A percentile compares a stretch with the other conserved stretches of the same genome.
Evolutionary conservation across 768 basidiomycete species (phyloP).

Genomic region (Lactarius sanguifluus): DNA sequence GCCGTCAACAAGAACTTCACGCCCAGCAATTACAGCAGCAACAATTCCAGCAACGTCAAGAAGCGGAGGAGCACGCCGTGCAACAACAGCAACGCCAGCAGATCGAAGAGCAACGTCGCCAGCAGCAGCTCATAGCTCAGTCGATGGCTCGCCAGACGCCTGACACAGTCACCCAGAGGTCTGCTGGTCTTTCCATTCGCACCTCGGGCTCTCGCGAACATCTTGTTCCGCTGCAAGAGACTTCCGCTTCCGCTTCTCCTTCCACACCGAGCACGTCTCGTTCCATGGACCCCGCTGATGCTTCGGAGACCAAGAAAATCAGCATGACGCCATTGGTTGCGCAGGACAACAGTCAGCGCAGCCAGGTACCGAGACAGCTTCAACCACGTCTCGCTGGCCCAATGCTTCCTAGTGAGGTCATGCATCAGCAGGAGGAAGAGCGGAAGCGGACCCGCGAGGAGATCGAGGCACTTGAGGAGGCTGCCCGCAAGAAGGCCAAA

Average conservation of each 20-base stretch:
- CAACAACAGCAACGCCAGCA: conserved; percentile 35
- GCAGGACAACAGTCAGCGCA: conserved; percentile 47
- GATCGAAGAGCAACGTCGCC: conserved; percentile 30
- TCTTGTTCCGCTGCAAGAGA: conserved; percentile 37
- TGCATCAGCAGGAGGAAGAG: conserved; percentile 52
- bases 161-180: conserved; percentile 24
- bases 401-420: conserved; percentile 41
- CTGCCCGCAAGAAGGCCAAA: conserved; percentile 50
- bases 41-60: conserved; percentile 29
- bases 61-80: conserved; percentile 36
- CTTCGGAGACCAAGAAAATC: conserved; percentile 71
- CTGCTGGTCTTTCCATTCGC: conserved; percentile 39
- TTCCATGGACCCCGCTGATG: conserved; percentile 64
- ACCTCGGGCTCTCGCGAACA: conserved; percentile 51
- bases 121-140: conserved; percentile 26
- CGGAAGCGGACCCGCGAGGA: conserved; percentile 55
- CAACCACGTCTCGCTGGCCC: conserved; percentile 32
- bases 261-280: conserved; percentile 34
- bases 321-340: conserved; percentile 78
- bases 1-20: conserved; percentile 36
- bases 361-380: conserved; percentile 14
- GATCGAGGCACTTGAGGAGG: conserved; percentile 45
- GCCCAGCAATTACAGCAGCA: conserved; percentile 31
- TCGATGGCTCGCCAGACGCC: conserved; percentile 19
- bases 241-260: conserved; percentile 34